Percentiles rank a stretch among this genome's conserved stretches.
phyloP scores from a whole-genome alignment of 2,329 filamentous ascomycete species.

The Thielaviopsis euricoi region DNA sequence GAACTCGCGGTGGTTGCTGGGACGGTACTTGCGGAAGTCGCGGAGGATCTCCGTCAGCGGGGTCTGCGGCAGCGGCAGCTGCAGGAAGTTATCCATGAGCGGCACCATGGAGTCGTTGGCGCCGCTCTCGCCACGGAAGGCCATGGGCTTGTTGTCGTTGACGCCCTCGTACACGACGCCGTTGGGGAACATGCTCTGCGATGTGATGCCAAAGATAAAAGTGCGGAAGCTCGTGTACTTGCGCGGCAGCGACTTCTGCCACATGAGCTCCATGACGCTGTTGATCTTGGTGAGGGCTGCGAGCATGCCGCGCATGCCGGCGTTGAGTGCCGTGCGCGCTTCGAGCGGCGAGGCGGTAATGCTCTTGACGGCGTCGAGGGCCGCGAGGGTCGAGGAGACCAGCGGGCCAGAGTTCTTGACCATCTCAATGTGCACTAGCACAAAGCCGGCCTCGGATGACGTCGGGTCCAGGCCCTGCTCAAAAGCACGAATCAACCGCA shows the following conservation, averaged over 20 bases:
- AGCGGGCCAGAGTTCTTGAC: conserved; percentile 70
- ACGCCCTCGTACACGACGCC: conserved; percentile 83
- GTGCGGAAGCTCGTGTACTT: conserved; percentile 84
- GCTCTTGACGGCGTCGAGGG: conserved; percentile 38
- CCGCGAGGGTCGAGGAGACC: conserved; percentile 53
- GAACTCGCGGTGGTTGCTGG: conserved; percentile 77
- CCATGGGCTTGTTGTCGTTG: conserved; percentile 50
- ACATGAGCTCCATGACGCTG: conserved; percentile 83
- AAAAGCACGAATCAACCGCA: conserved; percentile 79
- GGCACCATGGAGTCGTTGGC: conserved; percentile 93
- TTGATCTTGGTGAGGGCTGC: conserved; percentile 36
- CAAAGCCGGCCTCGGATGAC: conserved; percentile 86
- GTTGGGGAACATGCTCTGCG: conserved; percentile 83
- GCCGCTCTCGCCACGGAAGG: conserved; percentile 81
- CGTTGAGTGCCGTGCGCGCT: conserved; percentile 43
- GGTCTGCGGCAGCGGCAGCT: conserved; percentile 76
- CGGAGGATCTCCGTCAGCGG: conserved; percentile 75
- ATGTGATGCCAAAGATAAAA: conserved; percentile 93
- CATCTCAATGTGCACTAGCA: conserved; percentile 94
- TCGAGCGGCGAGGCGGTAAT: conserved; percentile 17
- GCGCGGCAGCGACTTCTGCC: conserved; percentile 67
- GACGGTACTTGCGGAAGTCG: conserved; percentile 81
- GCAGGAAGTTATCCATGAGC: conserved; percentile 71
- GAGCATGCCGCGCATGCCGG: conserved; percentile 45
- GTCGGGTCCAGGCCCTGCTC: conserved; percentile 73